Conservation (phyloP, 805 yeast genomes). For the Cyberlindnera euphorbiiphila region DNA sequence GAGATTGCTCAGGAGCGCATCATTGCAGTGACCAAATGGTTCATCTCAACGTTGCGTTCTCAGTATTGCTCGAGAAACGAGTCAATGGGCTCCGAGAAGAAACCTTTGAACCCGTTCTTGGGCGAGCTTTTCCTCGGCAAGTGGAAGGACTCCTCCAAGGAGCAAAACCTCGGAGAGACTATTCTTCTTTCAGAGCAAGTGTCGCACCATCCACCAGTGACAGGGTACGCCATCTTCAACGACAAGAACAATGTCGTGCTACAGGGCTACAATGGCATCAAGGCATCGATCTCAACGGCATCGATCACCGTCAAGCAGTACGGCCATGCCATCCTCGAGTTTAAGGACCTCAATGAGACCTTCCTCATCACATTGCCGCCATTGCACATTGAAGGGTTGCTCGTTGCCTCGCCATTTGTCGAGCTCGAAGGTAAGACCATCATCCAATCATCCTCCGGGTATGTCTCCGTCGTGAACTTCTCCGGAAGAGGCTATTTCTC, state of each 20-base stretch:
- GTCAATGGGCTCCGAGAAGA: conserved; percentile 91
- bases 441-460: conserved; percentile 81
- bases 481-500: conserved; percentile 93
- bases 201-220: conserved; percentile 95
- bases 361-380: conserved; percentile 90
- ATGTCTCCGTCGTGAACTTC: conserved; percentile 67
- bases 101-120: conserved; percentile 92
- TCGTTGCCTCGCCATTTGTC: conserved; percentile 89
- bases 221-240: conserved; percentile 84
- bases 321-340: conserved; percentile 82
- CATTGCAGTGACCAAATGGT: conserved; percentile 85
- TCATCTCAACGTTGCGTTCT: conserved; percentile 83
- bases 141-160: conserved; percentile 58
- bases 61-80: conserved; percentile 94
- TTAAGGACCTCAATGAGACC: conserved; percentile 56
- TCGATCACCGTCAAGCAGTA: conserved; percentile 84
- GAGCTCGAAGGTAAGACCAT: conserved; percentile 88
- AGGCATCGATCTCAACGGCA: conserved; percentile 75
- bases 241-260: conserved; percentile 62
- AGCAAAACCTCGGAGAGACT: conserved; percentile 66
- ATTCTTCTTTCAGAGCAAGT: conserved; percentile 86
- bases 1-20: conserved; percentile 60
- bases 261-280: conserved; percentile 89
- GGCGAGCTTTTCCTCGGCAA: conserved; percentile 93
- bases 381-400: conserved; percentile 88